Conservation (phyloP, 176 grass and related monocot genomes). For the Eleusine coracana region DNA sequence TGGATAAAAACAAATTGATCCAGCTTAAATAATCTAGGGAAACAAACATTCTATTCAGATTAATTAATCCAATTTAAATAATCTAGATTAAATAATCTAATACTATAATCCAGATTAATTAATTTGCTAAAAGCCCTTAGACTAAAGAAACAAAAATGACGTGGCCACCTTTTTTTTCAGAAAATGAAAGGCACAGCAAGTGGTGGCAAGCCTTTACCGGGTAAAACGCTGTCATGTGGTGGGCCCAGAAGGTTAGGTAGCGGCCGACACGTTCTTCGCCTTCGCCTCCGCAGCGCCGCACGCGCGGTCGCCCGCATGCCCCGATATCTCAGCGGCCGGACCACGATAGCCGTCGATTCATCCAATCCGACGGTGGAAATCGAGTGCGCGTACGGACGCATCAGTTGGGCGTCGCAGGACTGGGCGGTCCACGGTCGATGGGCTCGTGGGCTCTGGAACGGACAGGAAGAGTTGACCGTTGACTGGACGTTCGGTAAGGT, state of each 20-base stretch:
- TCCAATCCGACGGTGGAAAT: background rate
- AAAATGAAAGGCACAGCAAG: background rate
- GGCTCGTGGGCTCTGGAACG: background rate
- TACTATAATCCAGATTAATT: too few relatives aligned
- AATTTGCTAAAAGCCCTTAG: background rate
- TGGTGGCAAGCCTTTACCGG: background rate
- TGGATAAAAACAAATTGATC: too few relatives aligned
- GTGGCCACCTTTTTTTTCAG: constrained; percentile 10
- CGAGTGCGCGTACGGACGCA: background rate
- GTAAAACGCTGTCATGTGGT: constrained; percentile 25
- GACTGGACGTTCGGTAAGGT: background rate
- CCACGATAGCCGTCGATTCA: background rate
- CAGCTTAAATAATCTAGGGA: too few relatives aligned
- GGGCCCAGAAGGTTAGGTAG: constrained; percentile 18
- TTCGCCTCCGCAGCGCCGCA: background rate
- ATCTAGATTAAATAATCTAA: too few relatives aligned
- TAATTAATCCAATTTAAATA: too few relatives aligned
- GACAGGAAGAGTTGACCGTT: constrained; percentile 2
- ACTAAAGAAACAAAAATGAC: constrained; percentile 1
- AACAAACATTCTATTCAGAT: too few relatives aligned
- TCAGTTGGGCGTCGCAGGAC: background rate
- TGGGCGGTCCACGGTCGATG: background rate
- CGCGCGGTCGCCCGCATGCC: background rate
- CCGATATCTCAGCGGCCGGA: background rate
- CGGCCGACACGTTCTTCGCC: constrained; percentile 26